phyloP scores from a whole-genome alignment of 805 yeast species.

The Debaryomyces tyrocola region DNA sequence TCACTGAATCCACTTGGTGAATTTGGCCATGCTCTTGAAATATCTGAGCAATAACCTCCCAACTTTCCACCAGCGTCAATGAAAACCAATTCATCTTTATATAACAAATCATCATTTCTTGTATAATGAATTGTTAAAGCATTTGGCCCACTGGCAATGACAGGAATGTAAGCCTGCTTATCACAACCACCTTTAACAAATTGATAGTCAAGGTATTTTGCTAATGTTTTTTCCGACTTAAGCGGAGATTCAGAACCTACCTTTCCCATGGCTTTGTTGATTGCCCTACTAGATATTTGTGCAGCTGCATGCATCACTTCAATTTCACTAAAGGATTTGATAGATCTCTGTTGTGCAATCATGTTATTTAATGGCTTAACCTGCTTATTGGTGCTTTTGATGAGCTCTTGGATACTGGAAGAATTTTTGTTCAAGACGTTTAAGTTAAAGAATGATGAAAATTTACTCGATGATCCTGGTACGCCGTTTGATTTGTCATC shows the following conservation, averaged over 20 bases:
- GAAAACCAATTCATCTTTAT: slow-evolving; percentile 77
- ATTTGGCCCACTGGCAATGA: slow-evolving; percentile 91
- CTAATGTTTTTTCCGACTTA: slow-evolving; percentile 72
- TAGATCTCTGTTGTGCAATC: slow-evolving; percentile 53
- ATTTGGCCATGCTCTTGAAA: slow-evolving; percentile 95
- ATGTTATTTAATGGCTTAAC: slow-evolving; percentile 44
- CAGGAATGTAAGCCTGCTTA: slow-evolving; percentile 88
- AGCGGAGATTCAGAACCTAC: slow-evolving; percentile 47
- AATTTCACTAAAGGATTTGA: slow-evolving; percentile 78
- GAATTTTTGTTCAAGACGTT: slow-evolving; percentile 3
- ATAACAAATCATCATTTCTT: slow-evolving; percentile 80
- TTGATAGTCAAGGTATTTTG: slow-evolving; percentile 76
- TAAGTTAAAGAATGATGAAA: slow-evolving; percentile 19
- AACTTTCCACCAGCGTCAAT: slow-evolving; percentile 93
- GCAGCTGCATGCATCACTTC: slow-evolving; percentile 81
- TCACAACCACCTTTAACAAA: slow-evolving; percentile 90
- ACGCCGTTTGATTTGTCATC: slow-evolving; percentile 39
- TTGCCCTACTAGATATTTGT: slow-evolving; percentile 77
- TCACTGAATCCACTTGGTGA: slow-evolving; percentile 65
- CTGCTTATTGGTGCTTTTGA: slow-evolving; percentile 30
- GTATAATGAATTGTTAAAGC: slow-evolving; percentile 93
- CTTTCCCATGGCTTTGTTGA: slow-evolving; percentile 74
- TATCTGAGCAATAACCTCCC: slow-evolving; percentile 96
- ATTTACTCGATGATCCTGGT: slow-evolving; percentile 9
- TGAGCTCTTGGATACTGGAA: slow-evolving; percentile 17